Base-by-base conservation (phyloP, 2,329 filamentous ascomycete species). In the Xylaria hypoxylon region DNA sequence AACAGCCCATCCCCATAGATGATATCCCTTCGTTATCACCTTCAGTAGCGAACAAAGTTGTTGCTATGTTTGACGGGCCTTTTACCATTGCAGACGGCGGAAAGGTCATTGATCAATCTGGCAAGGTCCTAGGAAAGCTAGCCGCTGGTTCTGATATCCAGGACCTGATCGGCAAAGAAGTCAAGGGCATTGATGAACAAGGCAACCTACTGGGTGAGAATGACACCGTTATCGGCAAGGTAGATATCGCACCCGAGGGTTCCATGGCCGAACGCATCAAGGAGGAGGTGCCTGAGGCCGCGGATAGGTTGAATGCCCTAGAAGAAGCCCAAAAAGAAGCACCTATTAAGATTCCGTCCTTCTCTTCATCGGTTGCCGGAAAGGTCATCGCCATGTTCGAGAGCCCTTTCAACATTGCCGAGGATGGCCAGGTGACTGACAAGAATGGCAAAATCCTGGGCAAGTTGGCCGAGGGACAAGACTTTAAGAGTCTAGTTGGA, bases 141-240 rank as follows among this genome's bases (percentile, higher is more conserved):
- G 68, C 74, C 8, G 70, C 60, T 17, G 73, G 70, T 22, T 67
- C 75, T 67, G 68, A 77, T 45, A 68, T 76, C 2, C 74, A 79
- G 62, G 77, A 79, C 44, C 77, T 90, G 13, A 77, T 84, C 15
- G 86, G 89, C 68, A 90, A 88, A 68, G 86, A 89, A 19, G 84
- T 89, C 65, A 89, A 89, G 80, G 90, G 89, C 77, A 81, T 89
- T 71, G 89, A 90, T 70, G 84, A 84, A 65, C 82, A 89, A 77
- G 88, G 88, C 22, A 88, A 90, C 72, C 86, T 90, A 62, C 82
- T 89, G 73, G 88, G 89, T 75, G 87, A 84, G 75, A 84, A 87
- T 51, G 88, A 88, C 50, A 88, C 89, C 48, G 82, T 90, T 68
- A 83, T 90, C 68, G 89, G 88, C 45, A 85, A 85, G 69, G 86